Evolutionary conservation across 495 filamentous ascomycete genomes (phyloP), one percentile per base, ranked within the genome.

Genomic region (Hyaloscypha bicolor): DNA sequence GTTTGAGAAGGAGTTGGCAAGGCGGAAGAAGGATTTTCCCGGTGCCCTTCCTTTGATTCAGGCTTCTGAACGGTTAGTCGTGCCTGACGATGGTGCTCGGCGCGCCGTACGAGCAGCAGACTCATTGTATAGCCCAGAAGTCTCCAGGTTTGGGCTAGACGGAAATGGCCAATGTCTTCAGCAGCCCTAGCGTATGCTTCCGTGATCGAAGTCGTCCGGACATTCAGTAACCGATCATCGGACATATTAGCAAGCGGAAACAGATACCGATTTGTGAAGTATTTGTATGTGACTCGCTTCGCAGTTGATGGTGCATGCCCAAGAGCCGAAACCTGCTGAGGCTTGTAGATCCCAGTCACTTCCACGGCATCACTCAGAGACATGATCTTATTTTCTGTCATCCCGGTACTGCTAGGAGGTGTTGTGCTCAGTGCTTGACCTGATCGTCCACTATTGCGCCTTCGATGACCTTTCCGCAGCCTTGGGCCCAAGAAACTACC

Each of bases 141-240:
- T 42, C 87, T 86, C 91, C 91, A 93, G 4, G 89, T 92, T 71
- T 93, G 91, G 9, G 91, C 87, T 14, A 92, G 77, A 16, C 87
- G 86, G 70, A 86, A 84, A 64, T 87, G 79, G 31, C 83, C 83
- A 31, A 84, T 79, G 19, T 81, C 79, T 68, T 89, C 86, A 5
- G 89, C 86, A 58, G 86, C 80, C 59, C 76, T 78, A 12, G 89
- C 89, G 77, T 90, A 93, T 32, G 81, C 79, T 62, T 88, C 83
- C 3, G 91, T 77, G 16, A 88, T 87, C 1, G 74, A 72, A 9
- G 80, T 71, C 37, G 90, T 74, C 12, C 83, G 80, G 12, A 77
- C 72, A 51, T 68, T 63, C 12, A 66, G 55, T 33, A 65, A 71
- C 14, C 79, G 79, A 48, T 79, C 74, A 37, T 76, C 61, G 5